Base-by-base conservation (phyloP, 495 filamentous ascomycete species). In the Sabuloglossum arenarium region DNA sequence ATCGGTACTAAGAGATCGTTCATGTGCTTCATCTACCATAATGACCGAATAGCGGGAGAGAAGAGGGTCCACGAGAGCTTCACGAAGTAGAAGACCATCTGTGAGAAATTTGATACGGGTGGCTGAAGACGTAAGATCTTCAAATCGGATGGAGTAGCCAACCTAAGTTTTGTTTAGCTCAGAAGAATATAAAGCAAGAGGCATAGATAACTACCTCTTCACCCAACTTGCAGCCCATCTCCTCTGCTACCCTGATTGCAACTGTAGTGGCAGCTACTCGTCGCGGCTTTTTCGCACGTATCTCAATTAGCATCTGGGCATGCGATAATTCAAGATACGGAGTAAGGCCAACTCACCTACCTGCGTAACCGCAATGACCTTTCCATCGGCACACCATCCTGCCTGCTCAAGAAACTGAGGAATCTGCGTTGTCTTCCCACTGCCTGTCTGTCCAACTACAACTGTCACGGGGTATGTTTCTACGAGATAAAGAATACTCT, bases 11-110 rank as follows among this genome's bases (percentile, higher is more conserved):
- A 99, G 75, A 58, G 87, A 94, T 54, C 93, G 79, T 67, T 99
- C 91, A 68, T 99, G 91, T 28, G 93, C 93, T 66, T 99, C 91
- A 64, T 99, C 91, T 24, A 99, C 84, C 90, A 97, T 99, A 62
- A 99, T 86, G 32, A 97, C 85, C 6, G 87, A 94, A 66, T 99
- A 99, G 6, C 88, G 79, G 30, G 86, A 91, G 19, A 99, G 70
- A 14, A 96, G 73, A 57, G 91, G 91, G 67, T 97, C 93, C 21
- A 94, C 86, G 12, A 99, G 73, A 21, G 87, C 88, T 70, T 99
- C 93, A 67, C 91, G 76, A 61, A 99, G 82, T 27, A 99, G 75
- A 62, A 99, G 76, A 10, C 91, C 93, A 73, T 99, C 91, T 1
- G 93, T 97, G 58, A 97, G 68, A 65, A 96, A 99, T 65, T 99